phyloP scores from a whole-genome alignment of 176 grass and related monocot species.

The Tillandsia fasciculata region DNA sequence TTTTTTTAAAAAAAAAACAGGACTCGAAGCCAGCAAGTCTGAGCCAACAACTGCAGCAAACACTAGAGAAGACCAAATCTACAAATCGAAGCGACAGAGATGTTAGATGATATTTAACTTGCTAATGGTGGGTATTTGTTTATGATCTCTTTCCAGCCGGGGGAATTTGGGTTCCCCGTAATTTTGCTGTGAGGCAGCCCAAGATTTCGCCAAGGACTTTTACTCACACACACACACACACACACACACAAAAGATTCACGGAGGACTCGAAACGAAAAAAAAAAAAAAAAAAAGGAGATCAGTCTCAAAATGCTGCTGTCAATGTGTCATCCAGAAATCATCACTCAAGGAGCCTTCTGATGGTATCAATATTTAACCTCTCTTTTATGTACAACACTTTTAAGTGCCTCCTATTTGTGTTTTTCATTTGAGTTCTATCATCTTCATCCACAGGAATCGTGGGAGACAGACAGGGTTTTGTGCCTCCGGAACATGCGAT shows the following conservation, averaged over 20 bases:
- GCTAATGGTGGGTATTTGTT: constrained; percentile 4
- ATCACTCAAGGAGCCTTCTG: too few species aligned
- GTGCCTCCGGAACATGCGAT: constrained; percentile 20
- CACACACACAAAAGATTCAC: too few species aligned
- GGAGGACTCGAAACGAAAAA: too few species aligned
- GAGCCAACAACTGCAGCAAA: constrained; percentile 53
- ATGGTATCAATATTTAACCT: background rate
- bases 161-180: constrained; percentile 4
- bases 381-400: constrained; percentile 8
- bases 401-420: constrained; percentile 15
- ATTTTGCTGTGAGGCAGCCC: background rate
- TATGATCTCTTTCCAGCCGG: constrained; percentile 12
- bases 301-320: too few species aligned
- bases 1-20: constrained; percentile 7
- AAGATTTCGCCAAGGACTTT: too few species aligned
- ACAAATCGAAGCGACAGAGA: constrained; percentile 54
- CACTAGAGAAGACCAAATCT: constrained; percentile 45
- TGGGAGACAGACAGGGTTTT: constrained; percentile 1
- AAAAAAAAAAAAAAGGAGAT: too few species aligned
- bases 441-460: background rate
- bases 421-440: constrained; percentile 15
- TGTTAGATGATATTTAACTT: constrained; percentile 32
- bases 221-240: too few species aligned
- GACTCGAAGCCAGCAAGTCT: constrained; percentile 46
- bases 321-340: too few species aligned